Percentiles rank a stretch among this genome's conserved stretches.
Conservation (phyloP, 108 stramenopile species). For the Nannochloropsis gaditana region DNA sequence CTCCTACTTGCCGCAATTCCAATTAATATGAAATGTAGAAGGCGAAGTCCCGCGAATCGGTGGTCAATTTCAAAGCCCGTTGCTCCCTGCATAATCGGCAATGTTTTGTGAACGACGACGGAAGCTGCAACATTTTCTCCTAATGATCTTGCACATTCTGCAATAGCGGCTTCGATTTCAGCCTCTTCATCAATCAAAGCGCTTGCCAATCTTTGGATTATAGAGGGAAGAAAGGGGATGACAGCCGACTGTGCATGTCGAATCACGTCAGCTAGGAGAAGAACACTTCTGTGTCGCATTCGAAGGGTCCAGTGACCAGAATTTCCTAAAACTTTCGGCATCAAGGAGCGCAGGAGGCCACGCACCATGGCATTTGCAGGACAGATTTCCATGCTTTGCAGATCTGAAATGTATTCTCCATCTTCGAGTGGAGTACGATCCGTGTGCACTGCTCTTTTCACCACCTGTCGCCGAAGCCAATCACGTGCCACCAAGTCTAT, state of each 20-base stretch:
- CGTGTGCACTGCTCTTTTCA: too few species aligned
- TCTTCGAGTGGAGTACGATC: too few species aligned
- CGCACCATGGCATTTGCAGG: neutral
- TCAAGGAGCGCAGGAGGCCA: neutral
- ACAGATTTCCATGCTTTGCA: too few species aligned
- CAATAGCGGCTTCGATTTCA: neutral
- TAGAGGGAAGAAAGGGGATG: neutral
- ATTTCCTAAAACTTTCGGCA: neutral
- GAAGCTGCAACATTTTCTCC: neutral
- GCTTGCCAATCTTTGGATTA: neutral
- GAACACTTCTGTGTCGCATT: neutral
- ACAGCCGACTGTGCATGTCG: neutral
- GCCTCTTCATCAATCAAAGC: neutral
- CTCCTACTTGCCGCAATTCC: too few species aligned
- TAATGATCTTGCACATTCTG: neutral
- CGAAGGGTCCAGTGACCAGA: neutral
- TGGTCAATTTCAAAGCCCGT: neutral
- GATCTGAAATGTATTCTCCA: too few species aligned
- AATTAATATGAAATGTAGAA: too few species aligned
- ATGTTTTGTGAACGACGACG: neutral
- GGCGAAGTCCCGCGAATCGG: too few species aligned
- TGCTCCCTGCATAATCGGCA: neutral
- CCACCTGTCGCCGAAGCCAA: too few species aligned
- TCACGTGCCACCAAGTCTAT: too few species aligned
- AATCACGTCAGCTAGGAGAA: neutral